Base-by-base conservation (phyloP, 257 asterid species). In the Ajuga chamaepitys region DNA sequence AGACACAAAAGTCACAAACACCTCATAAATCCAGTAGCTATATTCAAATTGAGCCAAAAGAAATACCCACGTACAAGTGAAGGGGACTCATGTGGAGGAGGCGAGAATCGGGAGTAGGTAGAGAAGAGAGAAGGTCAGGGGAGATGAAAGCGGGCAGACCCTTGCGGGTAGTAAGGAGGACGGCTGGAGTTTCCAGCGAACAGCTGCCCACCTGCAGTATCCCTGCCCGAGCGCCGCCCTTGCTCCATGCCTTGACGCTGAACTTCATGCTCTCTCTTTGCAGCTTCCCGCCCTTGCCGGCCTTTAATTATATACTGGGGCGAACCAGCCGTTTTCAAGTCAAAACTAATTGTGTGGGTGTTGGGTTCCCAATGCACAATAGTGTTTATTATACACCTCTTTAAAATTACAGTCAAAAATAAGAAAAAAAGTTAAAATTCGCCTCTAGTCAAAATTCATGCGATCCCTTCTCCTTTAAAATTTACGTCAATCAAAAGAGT, bases 21-120 rank as follows among this genome's bases (percentile, higher is more conserved):
- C 1, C 34, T 2, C 3, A 57, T 8, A 45, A 45, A 6, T 9
- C 17, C 8, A 1, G n/a, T 2, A 25, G 17, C 4, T 7, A 1
- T 0, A 11, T 6, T 3, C 41, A 50, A 47, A 28, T 28, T 53
- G 6, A 18, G 16, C 4, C 22, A 47, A 16, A 2, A 34, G 7
- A 3, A 3, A n/a, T 9, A 16, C 1, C 22, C 1, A 45, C 82
- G 42, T 71, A 93, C 97, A 93, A 87, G 73, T 89, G 88, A 63
- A 89, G 84, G 14, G 99, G 99, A 67, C 95, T 85, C 81, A 81
- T 59, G 32, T 87, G 99, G 66, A 89, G 81, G 52, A 93, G 86
- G 72, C 82, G 81, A 47, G 90, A 87, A 42, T 87, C 88, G 0
- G 98, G 96, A 56, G 59, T 62, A 22, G 97, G 97, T 50, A 93